Base-by-base conservation (phyloP, 2,329 filamentous ascomycete genomes). In the Aspergillus alliaceus region DNA sequence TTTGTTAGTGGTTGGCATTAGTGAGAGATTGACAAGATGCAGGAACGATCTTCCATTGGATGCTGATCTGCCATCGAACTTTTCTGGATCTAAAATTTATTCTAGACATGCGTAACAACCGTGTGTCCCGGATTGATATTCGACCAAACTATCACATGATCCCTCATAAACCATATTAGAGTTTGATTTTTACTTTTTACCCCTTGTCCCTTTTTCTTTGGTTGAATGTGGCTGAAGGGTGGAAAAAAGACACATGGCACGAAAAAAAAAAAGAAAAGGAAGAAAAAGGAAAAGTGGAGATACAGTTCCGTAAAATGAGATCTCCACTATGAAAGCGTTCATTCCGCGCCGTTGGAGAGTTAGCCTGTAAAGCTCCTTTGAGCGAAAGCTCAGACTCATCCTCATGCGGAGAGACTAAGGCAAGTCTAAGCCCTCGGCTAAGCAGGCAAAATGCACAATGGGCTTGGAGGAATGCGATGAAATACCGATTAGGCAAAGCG, bases 291-390 rank as follows among this genome's bases (percentile, higher is more conserved):
- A 61, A 63, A 50, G 57, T 56, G 57, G 51, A 50, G 31, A 35
- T 44, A 54, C 37, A 51, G 53, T 57, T 57, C 61, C 59, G 53
- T 47, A 51, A 65, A 65, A 65, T 64, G 59, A 65, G 54, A 56
- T 61, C 56, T 54, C 64, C 64, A 64, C 64, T 58, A 51, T 58
- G 52, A 53, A 42, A 18, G 46, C 37, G 53, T 64, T 64, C 61
- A 63, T 61, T 66, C 62, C 56, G 56, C 58, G 51, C 60, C 59
- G 62, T 65, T 65, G 61, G 56, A 53, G 49, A 53, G 11, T 49
- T 42, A 27, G 27, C 14, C 25, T 27, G 42, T 7, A 22, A 39
- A 42, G 24, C 44, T n/a, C 32, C 39, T 32, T n/a, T 35, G 34
- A 34, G 37, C 29, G 22, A 39, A 18, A 50, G 2, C 32, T 44